A percentile compares a stretch with the other conserved stretches of the same genome.
Conservation (phyloP, 352 stramenopile genomes). For the Globisporangium recalcitrans region DNA sequence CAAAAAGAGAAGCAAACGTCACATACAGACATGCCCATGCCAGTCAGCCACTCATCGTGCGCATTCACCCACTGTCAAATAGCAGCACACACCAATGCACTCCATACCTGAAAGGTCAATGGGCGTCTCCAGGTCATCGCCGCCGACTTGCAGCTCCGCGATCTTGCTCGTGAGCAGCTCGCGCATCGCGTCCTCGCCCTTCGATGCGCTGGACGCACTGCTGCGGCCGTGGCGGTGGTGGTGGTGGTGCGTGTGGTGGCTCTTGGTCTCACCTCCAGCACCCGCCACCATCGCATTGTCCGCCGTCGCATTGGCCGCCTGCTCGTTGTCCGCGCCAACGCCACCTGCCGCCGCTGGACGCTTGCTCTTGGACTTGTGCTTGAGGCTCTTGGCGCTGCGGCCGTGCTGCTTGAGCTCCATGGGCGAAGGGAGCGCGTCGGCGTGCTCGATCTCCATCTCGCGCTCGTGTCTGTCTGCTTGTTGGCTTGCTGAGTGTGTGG, state of each 20-base stretch:
- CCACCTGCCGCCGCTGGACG: slow-evolving; percentile 11
- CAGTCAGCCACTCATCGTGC: background rate
- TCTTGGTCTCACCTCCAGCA: slow-evolving; percentile 18
- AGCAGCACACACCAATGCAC: background rate
- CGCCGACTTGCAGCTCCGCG: slow-evolving; percentile 78
- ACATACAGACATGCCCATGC: background rate
- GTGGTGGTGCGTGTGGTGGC: slow-evolving; percentile 17
- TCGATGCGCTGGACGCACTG: slow-evolving; percentile 18
- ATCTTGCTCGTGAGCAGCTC: slow-evolving; percentile 82
- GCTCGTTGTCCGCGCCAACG: slow-evolving; percentile 12
- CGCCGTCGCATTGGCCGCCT: background rate
- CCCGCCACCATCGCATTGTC: too few relatives aligned
- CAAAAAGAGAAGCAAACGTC: background rate
- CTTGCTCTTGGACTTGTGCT: slow-evolving; percentile 83
- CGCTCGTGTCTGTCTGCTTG: background rate
- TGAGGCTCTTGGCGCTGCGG: slow-evolving; percentile 63
- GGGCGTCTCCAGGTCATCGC: slow-evolving; percentile 64
- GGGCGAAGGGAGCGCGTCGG: background rate
- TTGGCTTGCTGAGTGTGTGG: background rate
- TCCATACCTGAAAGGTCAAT: slow-evolving; percentile 58
- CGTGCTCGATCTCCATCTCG: slow-evolving; percentile 2
- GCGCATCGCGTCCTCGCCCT: slow-evolving; percentile 51
- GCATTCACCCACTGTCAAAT: background rate
- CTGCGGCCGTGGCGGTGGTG: slow-evolving; percentile 12
- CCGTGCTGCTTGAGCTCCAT: slow-evolving; percentile 65